phyloP scores from a whole-genome alignment of 1,284 basidiomycete species.

The Phaffia rhodozyma region DNA sequence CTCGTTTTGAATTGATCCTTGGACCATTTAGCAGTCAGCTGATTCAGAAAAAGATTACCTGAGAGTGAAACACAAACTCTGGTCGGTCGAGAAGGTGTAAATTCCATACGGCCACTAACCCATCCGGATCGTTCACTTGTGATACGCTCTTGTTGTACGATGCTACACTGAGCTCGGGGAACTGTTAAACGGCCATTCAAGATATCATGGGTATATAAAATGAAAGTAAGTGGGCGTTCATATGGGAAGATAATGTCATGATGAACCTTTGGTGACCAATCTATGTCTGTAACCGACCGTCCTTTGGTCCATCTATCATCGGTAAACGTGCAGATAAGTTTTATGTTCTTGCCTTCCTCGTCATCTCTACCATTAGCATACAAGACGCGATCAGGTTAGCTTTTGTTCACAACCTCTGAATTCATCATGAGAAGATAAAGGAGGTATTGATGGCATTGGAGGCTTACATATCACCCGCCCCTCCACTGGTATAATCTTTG shows the following conservation, averaged over 20 bases:
- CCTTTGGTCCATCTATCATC: constrained; percentile 81
- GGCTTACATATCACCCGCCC: constrained; percentile 58
- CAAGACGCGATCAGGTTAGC: background rate
- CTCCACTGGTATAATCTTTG: constrained; percentile 79
- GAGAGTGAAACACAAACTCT: constrained; percentile 95
- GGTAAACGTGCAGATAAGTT: constrained; percentile 74
- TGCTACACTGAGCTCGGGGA: constrained; percentile 85
- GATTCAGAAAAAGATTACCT: constrained; percentile 31
- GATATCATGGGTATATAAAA: no score
- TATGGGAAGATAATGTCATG: background rate
- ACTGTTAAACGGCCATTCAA: constrained; percentile 41
- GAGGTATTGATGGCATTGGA: background rate
- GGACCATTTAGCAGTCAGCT: background rate
- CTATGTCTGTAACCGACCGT: constrained; percentile 85
- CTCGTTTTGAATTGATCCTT: no score
- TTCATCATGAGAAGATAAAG: constrained; percentile 1
- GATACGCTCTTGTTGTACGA: constrained; percentile 94
- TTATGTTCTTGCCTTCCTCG: constrained; percentile 73
- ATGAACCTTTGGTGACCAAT: constrained; percentile 88
- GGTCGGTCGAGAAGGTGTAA: constrained; percentile 85
- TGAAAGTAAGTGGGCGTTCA: background rate
- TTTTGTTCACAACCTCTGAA: constrained; percentile 12
- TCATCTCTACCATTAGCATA: constrained; percentile 51
- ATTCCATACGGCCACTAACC: constrained; percentile 96
- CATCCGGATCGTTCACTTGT: constrained; percentile 84